Conservation (phyloP, 1,284 basidiomycete genomes). For the Rhizoctonia solani region DNA sequence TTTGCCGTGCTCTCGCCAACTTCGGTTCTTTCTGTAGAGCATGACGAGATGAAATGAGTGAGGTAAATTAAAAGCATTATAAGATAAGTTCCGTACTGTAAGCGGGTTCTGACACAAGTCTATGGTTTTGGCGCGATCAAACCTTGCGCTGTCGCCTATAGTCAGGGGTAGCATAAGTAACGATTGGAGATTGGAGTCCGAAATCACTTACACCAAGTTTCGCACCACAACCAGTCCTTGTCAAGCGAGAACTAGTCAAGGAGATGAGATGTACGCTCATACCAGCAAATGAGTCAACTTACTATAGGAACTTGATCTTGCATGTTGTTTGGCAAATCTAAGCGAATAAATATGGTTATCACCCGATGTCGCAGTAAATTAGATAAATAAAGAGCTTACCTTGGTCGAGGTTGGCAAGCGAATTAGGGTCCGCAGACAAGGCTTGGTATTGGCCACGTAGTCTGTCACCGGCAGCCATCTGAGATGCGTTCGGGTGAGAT, state of each 20-base stretch:
- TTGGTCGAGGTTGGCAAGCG: constrained; percentile 94
- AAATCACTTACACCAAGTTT: constrained; percentile 77
- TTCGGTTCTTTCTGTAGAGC: constrained; percentile 88
- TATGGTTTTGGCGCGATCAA: constrained; percentile 83
- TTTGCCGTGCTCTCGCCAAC: constrained; percentile 86
- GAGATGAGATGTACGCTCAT: background rate
- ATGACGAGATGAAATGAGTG: constrained; percentile 48
- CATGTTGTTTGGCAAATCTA: constrained; percentile 91
- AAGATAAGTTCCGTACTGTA: constrained; percentile 53
- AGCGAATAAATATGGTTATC: background rate
- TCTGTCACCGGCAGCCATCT: constrained; percentile 86
- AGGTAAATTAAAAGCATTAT: constrained; percentile 40
- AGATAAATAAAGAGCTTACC: constrained; percentile 49
- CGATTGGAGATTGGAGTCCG: background rate
- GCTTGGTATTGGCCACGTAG: constrained; percentile 91
- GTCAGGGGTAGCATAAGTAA: background rate
- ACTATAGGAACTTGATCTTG: constrained; percentile 88
- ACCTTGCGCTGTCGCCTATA: constrained; percentile 76
- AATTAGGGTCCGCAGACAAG: constrained; percentile 90
- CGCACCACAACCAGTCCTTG: constrained; percentile 93
- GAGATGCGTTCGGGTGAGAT: constrained; percentile 12
- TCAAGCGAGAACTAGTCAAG: constrained; percentile 71
- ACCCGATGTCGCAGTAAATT: background rate
- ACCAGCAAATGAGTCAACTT: constrained; percentile 45
- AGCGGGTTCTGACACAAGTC: constrained; percentile 92